Evolutionary conservation across 768 basidiomycete species (phyloP).

Genomic region (Termitomyces sp.): DNA sequence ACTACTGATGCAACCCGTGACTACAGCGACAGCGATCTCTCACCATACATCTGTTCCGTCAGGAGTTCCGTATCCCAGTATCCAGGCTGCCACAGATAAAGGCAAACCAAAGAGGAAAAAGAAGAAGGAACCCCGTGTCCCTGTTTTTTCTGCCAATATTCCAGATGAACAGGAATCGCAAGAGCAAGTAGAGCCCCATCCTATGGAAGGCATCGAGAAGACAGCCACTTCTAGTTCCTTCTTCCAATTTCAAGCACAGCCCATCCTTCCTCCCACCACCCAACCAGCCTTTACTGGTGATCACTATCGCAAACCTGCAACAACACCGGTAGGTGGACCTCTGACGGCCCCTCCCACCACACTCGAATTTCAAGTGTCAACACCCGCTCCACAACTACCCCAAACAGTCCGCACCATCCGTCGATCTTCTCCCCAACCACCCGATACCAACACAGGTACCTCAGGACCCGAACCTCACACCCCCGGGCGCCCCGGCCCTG

Average conservation of each 20-base stretch:
- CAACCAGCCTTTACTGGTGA: slow-evolving; percentile 17
- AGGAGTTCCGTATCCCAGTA: slow-evolving; percentile 22
- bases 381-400: slow-evolving; percentile 4
- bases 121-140: slow-evolving; percentile 16
- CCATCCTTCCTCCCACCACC: slow-evolving; percentile 3
- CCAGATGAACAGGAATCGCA: slow-evolving; percentile 8
- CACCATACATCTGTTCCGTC: slow-evolving; percentile 21
- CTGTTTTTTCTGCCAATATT: slow-evolving; percentile 8
- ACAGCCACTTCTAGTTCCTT: slow-evolving; percentile 15
- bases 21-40: slow-evolving; percentile 17
- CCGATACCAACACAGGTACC: neutral
- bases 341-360: slow-evolving; percentile 18
- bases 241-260: slow-evolving; percentile 17
- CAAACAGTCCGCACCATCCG: slow-evolving; percentile 8
- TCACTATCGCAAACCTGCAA: slow-evolving; percentile 20
- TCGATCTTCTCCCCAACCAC: neutral
- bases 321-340: slow-evolving; percentile 11
- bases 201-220: slow-evolving; percentile 5
- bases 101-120: slow-evolving; percentile 22
- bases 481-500: slow-evolving; percentile 1
- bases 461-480: slow-evolving; percentile 5
- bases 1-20: slow-evolving; percentile 59
- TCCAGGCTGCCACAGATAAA: slow-evolving; percentile 17
- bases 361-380: slow-evolving; percentile 16
- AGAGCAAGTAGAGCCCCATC: slow-evolving; percentile 6